A percentile compares a stretch with the other conserved stretches of the same genome.
Conservation (phyloP, 106 monocot species). For the Dioscorea zingiberensis region DNA sequence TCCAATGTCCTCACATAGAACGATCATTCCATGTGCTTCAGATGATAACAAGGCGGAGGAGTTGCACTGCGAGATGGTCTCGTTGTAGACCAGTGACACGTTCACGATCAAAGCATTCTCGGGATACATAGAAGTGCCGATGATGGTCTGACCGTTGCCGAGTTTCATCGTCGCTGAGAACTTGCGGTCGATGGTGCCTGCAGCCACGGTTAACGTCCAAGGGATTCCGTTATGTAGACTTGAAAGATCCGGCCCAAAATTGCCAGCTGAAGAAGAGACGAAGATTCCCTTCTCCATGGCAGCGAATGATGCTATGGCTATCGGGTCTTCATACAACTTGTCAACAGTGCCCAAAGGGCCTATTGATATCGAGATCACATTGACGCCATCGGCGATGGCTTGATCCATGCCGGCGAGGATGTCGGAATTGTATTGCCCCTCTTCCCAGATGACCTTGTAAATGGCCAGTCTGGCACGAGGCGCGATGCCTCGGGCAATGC, state of each 20-base stretch:
- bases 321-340: conserved; percentile 50
- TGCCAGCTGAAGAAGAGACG: conserved; percentile 59
- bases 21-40: neutral
- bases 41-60: too few species aligned
- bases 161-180: conserved; percentile 27
- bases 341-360: conserved; percentile 34
- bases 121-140: neutral
- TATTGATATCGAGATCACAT: conserved; percentile 64
- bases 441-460: conserved; percentile 63
- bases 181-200: conserved; percentile 52
- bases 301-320: conserved; percentile 54
- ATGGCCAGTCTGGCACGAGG: conserved; percentile 53
- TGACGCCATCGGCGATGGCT: conserved; percentile 62
- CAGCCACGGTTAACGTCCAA: conserved; percentile 62
- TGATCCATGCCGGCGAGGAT: conserved; percentile 56
- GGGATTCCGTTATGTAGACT: conserved; percentile 60
- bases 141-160: conserved; percentile 28
- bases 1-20: conserved; percentile 4
- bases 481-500: conserved; percentile 51
- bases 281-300: conserved; percentile 65
- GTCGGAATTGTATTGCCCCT: conserved; percentile 40
- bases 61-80: too few species aligned
- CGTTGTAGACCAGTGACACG: too few species aligned
- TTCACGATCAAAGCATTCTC: too few species aligned
- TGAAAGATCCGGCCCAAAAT: conserved; percentile 34